Conservation (phyloP, 441 rosid species). For the Corymbia calophylla region DNA sequence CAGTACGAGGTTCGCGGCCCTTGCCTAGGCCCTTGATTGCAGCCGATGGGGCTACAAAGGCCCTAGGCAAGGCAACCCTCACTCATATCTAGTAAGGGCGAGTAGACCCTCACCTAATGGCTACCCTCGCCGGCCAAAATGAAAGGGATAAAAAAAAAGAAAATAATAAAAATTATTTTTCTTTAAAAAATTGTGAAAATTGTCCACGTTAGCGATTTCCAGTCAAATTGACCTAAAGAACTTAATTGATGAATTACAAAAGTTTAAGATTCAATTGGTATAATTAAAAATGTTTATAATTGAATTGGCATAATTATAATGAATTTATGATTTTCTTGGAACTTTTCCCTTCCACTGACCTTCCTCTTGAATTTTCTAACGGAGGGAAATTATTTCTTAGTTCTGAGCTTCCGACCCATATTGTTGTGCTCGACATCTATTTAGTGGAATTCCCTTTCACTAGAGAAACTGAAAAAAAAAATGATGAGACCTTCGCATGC, state of each 20-base stretch:
- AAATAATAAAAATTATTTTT: too few relatives aligned
- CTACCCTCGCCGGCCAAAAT: not conserved
- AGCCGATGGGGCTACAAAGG: too few relatives aligned
- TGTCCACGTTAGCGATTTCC: not conserved
- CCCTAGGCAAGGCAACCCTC: too few relatives aligned
- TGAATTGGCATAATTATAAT: too few relatives aligned
- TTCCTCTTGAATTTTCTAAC: not conserved
- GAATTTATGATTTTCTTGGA: accelerated
- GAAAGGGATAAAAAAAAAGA: not conserved
- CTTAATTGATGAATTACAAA: too few relatives aligned
- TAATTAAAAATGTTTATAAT: too few relatives aligned
- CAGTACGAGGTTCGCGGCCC: accelerated
- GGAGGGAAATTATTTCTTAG: not conserved
- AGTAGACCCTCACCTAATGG: not conserved
- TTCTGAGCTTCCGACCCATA: not conserved
- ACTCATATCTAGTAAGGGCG: not conserved
- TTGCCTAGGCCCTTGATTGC: too few relatives aligned
- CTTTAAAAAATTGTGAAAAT: too few relatives aligned
- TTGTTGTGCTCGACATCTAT: not conserved
- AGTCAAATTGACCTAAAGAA: not conserved
- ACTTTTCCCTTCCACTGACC: not conserved
- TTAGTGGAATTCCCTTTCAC: not conserved
- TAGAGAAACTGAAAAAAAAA: not conserved
- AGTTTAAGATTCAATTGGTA: too few relatives aligned
- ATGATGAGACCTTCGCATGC: not conserved